phyloP scores from a whole-genome alignment of 2,329 filamentous ascomycete species.

The Magnaporthiopsis rhizophila region DNA sequence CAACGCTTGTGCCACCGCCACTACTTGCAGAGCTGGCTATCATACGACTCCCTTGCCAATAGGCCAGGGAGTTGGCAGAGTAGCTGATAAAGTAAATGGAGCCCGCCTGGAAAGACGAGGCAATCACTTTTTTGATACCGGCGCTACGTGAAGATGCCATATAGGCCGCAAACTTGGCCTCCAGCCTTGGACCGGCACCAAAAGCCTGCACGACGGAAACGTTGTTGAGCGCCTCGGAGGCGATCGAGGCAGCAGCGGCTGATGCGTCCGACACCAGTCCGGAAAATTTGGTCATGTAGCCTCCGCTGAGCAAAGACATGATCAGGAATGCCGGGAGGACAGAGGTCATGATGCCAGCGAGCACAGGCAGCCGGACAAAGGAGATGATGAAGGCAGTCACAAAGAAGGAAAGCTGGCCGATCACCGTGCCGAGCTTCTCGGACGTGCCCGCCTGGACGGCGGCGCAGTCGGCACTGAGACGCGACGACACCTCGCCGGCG shows the following conservation, averaged over 20 bases:
- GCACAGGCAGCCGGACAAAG: slow-evolving; percentile 53
- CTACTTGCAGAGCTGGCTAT: slow-evolving; percentile 25
- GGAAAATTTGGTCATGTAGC: slow-evolving; percentile 44
- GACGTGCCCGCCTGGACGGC: slow-evolving; percentile 60
- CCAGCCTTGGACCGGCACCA: slow-evolving; percentile 48
- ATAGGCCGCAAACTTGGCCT: slow-evolving; percentile 47
- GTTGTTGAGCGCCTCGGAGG: slow-evolving; percentile 53
- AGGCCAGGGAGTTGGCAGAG: slow-evolving; percentile 57
- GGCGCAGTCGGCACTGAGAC: slow-evolving; percentile 58
- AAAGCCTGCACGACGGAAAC: slow-evolving; percentile 57
- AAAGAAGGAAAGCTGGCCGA: slow-evolving; percentile 57
- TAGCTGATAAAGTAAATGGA: slow-evolving; percentile 61
- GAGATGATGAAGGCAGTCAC: slow-evolving; percentile 59
- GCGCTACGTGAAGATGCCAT: slow-evolving; percentile 41
- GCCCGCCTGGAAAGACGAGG: slow-evolving; percentile 50
- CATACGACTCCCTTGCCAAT: slow-evolving; percentile 56
- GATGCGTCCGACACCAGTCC: slow-evolving; percentile 42
- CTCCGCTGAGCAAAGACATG: slow-evolving; percentile 47
- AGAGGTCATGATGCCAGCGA: slow-evolving; percentile 57
- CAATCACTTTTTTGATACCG: slow-evolving; percentile 50
- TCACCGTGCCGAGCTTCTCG: slow-evolving; percentile 61
- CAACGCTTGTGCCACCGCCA: slow-evolving; percentile 21
- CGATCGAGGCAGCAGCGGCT: slow-evolving; percentile 52
- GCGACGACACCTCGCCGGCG: slow-evolving; percentile 54
- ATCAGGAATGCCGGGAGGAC: slow-evolving; percentile 55